Evolutionary conservation across 2,329 filamentous ascomycete species (phyloP), one percentile per base, ranked within the genome.

Genomic region (Helicocarpus griseus): DNA sequence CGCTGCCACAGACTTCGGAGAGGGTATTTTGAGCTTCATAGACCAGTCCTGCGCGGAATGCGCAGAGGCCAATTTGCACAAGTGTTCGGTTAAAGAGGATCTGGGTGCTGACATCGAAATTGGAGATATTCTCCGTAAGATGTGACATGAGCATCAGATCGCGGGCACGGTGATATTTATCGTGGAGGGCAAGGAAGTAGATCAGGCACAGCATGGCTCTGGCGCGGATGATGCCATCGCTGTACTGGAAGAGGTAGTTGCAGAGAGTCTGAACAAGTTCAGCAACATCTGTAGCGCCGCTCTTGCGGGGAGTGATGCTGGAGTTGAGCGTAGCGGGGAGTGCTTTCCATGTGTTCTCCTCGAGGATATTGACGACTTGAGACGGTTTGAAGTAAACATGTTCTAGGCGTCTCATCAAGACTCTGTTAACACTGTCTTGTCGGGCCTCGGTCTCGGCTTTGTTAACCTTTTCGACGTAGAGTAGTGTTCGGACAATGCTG

Each of bases 111-210:
- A 98, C 87, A 65, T 98, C 93, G 66, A 98, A 98, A 73, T 87
- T 94, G 74, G 82, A 81, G 69, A 98, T 98, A 51, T 87, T 95
- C 77, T 98, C 93, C 68, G 96, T 91, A 67, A 98, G 77, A 76
- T 98, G 93, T 17, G 93, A 98, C 89, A 98, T 98, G 70, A 98
- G 82, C 85, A 97, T 95, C 86, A 98, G 91, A 71, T 98, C 94
- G 60, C 93, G 87, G 64, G 93, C 87, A 73, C 87, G 89, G 80
- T 95, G 97, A 79, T 97, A 98, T 63, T 95, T 85, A 73, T 96
- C 90, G 73, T 98, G 93, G 49, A 98, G 81, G 48, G 93, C 93
- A 61, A 96, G 79, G 83, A 95, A 95, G 77, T 98, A 98, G 57
- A 98, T 93, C 73, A 97, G 89, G 78, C 89, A 96, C 56, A 98